A percentile compares a stretch with the other conserved stretches of the same genome.
Conservation (phyloP, 2,329 filamentous ascomycete genomes). For the Microdochium paspali region DNA sequence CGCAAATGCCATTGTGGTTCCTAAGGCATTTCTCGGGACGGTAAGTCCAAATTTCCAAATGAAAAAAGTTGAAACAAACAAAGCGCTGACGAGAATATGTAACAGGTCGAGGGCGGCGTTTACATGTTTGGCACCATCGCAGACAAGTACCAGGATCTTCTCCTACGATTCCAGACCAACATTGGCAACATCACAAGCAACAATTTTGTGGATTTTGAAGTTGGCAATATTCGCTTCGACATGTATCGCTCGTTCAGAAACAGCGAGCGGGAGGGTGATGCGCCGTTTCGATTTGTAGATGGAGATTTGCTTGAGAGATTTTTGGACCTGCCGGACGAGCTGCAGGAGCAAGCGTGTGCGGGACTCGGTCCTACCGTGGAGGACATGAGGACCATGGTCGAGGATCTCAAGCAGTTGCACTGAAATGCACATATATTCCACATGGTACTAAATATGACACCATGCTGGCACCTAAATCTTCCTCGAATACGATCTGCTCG, state of each 20-base stretch:
- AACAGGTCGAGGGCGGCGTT: conserved; percentile 77
- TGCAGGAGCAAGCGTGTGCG: conserved; percentile 42
- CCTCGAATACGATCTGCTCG: no score
- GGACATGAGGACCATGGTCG: conserved; percentile 51
- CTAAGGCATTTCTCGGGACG: conserved; percentile 80
- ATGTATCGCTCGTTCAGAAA: conserved; percentile 77
- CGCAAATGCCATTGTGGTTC: conserved; percentile 59
- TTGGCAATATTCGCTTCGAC: conserved; percentile 65
- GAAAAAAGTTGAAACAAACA: conserved; percentile 4
- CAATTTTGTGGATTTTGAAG: not conserved
- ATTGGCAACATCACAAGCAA: not conserved
- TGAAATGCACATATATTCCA: conserved; percentile 16
- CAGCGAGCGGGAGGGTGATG: conserved; percentile 57
- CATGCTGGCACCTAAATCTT: no score
- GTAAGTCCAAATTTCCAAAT: conserved; percentile 38
- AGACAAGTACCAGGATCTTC: conserved; percentile 61
- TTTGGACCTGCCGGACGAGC: conserved; percentile 55
- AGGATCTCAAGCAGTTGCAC: conserved; percentile 54
- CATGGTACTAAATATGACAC: no score
- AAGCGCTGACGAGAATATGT: conserved; percentile 6
- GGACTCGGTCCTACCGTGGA: conserved; percentile 52
- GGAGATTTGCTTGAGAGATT: conserved; percentile 86
- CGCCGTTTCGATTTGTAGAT: conserved; percentile 82
- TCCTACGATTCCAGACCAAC: conserved; percentile 69
- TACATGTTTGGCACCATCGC: conserved; percentile 82